Percentiles rank a stretch among this genome's conserved stretches.
Evolutionary conservation across 1,284 basidiomycete genomes (phyloP).

Genomic region (Leccinum fallax): DNA sequence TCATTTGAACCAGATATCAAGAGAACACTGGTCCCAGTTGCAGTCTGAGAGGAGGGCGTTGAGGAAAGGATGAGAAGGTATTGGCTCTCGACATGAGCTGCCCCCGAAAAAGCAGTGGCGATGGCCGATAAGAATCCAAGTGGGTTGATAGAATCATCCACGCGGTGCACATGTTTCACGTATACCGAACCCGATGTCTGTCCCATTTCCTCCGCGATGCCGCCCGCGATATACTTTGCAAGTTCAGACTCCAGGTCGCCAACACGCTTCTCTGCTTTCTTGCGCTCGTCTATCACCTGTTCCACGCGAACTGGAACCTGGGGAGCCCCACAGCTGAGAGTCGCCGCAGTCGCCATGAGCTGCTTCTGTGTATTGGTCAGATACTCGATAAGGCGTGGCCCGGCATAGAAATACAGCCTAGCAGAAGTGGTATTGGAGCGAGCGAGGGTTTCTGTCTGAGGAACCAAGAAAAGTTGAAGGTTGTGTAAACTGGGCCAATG

Average conservation of each 20-base stretch:
- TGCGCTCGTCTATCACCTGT: conserved; percentile 68
- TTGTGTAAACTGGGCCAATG: conserved; percentile 75
- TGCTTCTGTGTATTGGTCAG: conserved; percentile 57
- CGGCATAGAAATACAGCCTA: conserved; percentile 80
- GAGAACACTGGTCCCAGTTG: conserved; percentile 53
- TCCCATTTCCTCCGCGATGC: conserved; percentile 42
- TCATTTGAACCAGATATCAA: conserved; percentile 63
- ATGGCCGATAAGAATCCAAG: conserved; percentile 65
- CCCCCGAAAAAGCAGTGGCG: conserved; percentile 48
- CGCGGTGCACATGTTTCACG: conserved; percentile 54
- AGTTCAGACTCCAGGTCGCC: conserved; percentile 71
- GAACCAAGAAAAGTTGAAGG: conserved; percentile 71
- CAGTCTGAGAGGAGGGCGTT: conserved; percentile 56
- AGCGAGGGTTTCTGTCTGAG: conserved; percentile 61
- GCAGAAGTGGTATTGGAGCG: conserved; percentile 63
- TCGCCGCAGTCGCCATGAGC: conserved; percentile 57
- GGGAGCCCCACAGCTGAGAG: conserved; percentile 65
- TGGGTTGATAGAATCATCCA: conserved; percentile 61
- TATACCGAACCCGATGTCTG: conserved; percentile 33
- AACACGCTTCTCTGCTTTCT: conserved; percentile 60
- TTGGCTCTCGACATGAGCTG: conserved; percentile 34
- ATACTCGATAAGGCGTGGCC: conserved; percentile 69
- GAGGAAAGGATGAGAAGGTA: conserved; percentile 64
- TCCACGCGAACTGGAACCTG: conserved; percentile 70
- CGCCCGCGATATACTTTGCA: conserved; percentile 55